phyloP scores from a whole-genome alignment of 306 rosid genomes.

The Psophocarpus tetragonolobus region DNA sequence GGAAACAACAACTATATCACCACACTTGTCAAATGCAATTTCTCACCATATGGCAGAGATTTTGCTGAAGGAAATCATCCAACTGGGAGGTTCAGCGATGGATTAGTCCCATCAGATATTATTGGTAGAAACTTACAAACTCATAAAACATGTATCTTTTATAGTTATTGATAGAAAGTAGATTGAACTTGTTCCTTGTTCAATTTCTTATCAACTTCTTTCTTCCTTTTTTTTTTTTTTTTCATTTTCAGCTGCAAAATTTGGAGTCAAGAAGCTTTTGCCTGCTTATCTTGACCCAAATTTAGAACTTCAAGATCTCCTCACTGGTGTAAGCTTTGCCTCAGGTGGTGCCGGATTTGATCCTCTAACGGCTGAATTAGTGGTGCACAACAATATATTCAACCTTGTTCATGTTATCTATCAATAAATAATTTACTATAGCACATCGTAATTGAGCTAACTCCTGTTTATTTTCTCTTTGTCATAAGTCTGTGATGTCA shows the following conservation, averaged over 20 bases:
- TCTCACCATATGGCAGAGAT: slow-evolving; percentile 79
- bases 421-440: neutral
- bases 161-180: neutral
- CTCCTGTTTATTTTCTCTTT: slow-evolving; percentile 7
- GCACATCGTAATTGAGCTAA: slow-evolving; percentile 17
- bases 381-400: slow-evolving; percentile 34
- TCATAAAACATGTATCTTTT: neutral
- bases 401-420: neutral
- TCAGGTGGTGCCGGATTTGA: slow-evolving; percentile 86
- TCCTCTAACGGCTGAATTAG: slow-evolving; percentile 65
- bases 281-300: slow-evolving; percentile 72
- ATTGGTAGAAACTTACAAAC: slow-evolving; percentile 41
- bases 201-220: slow-evolving; percentile 1
- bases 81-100: slow-evolving; percentile 80
- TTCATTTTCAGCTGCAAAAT: slow-evolving; percentile 52
- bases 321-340: slow-evolving; percentile 82
- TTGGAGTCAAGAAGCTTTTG: slow-evolving; percentile 64
- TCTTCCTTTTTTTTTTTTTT: neutral
- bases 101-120: slow-evolving; percentile 58
- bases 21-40: slow-evolving; percentile 57
- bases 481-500: slow-evolving; percentile 56
- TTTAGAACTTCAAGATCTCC: slow-evolving; percentile 56
- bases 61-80: slow-evolving; percentile 43
- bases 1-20: slow-evolving; percentile 68
- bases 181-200: neutral